Percentiles rank a stretch among this genome's conserved stretches.
Evolutionary conservation across 73 alveolate species (phyloP).

Genomic region (Durusdinium trenchii): DNA sequence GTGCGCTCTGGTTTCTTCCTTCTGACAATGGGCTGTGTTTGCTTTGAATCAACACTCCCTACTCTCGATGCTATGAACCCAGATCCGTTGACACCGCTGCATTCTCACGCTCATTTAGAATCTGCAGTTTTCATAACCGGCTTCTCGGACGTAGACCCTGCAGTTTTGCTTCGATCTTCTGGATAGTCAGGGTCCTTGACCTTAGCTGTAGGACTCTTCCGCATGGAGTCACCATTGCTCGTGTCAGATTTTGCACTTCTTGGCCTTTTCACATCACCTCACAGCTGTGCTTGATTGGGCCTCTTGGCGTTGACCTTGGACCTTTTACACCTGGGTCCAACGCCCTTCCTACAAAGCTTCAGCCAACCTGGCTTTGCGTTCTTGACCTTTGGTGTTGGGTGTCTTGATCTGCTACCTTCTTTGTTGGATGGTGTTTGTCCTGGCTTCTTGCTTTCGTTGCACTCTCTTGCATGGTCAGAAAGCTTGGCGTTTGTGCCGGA

Average conservation of each 20-base stretch:
- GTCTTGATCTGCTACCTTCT: neutral
- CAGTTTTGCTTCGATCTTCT: neutral
- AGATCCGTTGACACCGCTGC: too few relatives aligned
- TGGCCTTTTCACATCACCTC: neutral
- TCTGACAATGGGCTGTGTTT: too few relatives aligned
- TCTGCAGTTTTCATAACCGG: neutral
- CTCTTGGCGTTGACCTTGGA: neutral
- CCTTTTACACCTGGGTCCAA: neutral
- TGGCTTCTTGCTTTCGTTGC: neutral
- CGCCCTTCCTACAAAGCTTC: neutral
- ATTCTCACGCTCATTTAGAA: neutral
- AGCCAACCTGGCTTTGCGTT: neutral
- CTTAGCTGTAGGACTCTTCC: neutral
- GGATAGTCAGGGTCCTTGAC: neutral
- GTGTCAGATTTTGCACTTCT: neutral
- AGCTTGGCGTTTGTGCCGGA: neutral
- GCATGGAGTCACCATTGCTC: neutral
- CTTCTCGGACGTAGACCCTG: neutral
- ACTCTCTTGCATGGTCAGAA: neutral
- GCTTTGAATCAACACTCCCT: too few relatives aligned
- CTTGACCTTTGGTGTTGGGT: neutral
- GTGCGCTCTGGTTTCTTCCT: too few relatives aligned
- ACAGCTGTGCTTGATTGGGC: neutral
- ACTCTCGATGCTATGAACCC: too few relatives aligned
- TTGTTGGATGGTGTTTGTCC: neutral